Evolutionary conservation across 2,329 filamentous ascomycete genomes (phyloP), one percentile per base, ranked within the genome.

Genomic region (Apiospora arundinis): DNA sequence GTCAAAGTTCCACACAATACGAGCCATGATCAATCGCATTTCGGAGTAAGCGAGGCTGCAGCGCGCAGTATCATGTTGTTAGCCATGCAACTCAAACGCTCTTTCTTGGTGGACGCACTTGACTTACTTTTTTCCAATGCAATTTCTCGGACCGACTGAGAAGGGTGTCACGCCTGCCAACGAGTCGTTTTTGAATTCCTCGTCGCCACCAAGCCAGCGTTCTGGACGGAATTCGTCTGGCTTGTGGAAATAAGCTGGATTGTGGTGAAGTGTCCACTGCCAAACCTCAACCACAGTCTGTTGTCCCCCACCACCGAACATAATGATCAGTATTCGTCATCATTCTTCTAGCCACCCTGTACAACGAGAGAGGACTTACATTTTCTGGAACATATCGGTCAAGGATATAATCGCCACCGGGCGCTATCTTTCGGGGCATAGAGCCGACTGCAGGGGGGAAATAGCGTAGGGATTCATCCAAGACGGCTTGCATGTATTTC

Each of bases 381-480:
- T 71, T 74, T 44, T 77, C 76, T 2, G 79, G 74, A 4, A 81
- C 72, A 44, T 72, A 73, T 28, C 74, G 70, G 11, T 76, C 78
- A 1, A 71, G 68, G 23, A 81, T 73, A 2, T 71, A 71, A 4
- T 73, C 75, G 67, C 78, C 78, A 2, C 77, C 78, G 44, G 74
- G 74, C 18, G 75, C 75, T n/a, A 76, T 72, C 12, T 71, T 32
- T 66, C 79, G 56, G 6, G 77, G 74, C 46, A 80, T 69, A 2
- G 75, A 74, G 9, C 48, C 68, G 0, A 76, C 70, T 7, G 77
- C 76, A 8, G 79, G 78, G 12, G 85, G 84, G 71, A 84, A 86
- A 69, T 82, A 76, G 14, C 85, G 80, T 48, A 86, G 73, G 6
- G 78, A 75, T 76, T 87, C 85, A 25, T 85, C 80, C 6, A 86